phyloP scores from a whole-genome alignment of 805 yeast species.

The Cyberlindnera bimundalis region DNA sequence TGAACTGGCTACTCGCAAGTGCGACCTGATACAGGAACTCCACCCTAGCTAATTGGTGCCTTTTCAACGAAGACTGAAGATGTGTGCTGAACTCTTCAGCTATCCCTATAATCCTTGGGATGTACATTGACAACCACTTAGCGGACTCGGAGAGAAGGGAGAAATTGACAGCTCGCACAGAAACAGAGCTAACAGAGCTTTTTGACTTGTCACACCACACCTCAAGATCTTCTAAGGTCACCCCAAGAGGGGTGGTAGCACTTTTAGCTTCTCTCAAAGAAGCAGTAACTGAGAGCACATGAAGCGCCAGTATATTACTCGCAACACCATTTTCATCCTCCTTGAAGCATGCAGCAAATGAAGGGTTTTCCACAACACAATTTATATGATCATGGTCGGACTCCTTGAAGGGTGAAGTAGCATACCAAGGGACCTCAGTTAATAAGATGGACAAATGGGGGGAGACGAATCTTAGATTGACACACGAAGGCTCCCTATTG shows the following conservation, averaged over 20 bases:
- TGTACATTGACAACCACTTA: conserved; percentile 31
- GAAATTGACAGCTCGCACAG: conserved; percentile 30
- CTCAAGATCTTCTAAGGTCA: conserved; percentile 25
- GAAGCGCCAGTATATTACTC: conserved; percentile 17
- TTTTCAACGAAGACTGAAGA: conserved; percentile 9
- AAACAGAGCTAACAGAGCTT: conserved; percentile 24
- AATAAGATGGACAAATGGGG: conserved; percentile 42
- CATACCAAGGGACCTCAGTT: conserved; percentile 30
- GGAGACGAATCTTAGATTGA: conserved; percentile 44
- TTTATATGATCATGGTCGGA: conserved; percentile 16
- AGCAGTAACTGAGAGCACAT: conserved; percentile 12
- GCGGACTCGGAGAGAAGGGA: conserved; percentile 33
- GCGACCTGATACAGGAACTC: conserved; percentile 42
- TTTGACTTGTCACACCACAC: conserved; percentile 30
- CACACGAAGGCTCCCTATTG: conserved; percentile 32
- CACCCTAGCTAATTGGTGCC: conserved; percentile 21
- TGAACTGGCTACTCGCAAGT: conserved; percentile 44
- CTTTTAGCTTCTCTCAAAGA: neutral
- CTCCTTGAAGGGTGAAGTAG: conserved; percentile 13
- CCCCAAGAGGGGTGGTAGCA: conserved; percentile 2
- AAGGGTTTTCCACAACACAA: conserved; percentile 19
- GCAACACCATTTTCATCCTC: conserved; percentile 17
- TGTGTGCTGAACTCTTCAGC: conserved; percentile 12
- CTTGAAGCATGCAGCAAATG: conserved; percentile 22
- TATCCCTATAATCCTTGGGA: conserved; percentile 13